phyloP scores from a whole-genome alignment of 331 rosid species.

The Quercus lobata region DNA sequence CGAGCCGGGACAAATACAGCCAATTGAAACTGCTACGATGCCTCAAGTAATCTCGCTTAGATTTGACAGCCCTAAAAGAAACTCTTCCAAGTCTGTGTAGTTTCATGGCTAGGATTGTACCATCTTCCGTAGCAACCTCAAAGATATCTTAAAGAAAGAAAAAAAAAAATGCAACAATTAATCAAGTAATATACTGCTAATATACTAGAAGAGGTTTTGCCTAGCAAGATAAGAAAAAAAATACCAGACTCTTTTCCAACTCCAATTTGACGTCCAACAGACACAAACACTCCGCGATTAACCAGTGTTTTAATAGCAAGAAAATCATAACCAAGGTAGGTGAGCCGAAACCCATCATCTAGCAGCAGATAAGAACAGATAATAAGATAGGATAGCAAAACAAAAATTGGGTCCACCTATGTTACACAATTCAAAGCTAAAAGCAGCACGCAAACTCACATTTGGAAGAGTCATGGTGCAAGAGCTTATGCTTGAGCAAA shows the following conservation, averaged over 20 bases:
- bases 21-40: constrained; percentile 78
- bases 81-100: constrained; percentile 80
- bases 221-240: background rate
- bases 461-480: constrained; percentile 81
- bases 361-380: constrained; percentile 12
- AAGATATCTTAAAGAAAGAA: constrained; percentile 51
- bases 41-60: constrained; percentile 80
- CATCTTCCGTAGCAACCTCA: constrained; percentile 84
- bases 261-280: constrained; percentile 84
- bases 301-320: constrained; percentile 84
- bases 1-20: constrained; percentile 84
- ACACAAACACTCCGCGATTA: constrained; percentile 63
- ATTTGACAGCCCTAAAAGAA: constrained; percentile 81
- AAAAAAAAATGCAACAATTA: background rate
- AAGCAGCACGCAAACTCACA: constrained; percentile 38
- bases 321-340: constrained; percentile 85
- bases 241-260: constrained; percentile 91
- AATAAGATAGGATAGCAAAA: background rate
- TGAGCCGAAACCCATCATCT: constrained; percentile 86
- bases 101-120: constrained; percentile 67
- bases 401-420: background rate
- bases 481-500: constrained; percentile 69
- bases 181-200: background rate
- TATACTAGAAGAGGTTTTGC: background rate
- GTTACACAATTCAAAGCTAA: background rate